phyloP scores from a whole-genome alignment of 495 filamentous ascomycete species.

The Aspergillus taichungensis region DNA sequence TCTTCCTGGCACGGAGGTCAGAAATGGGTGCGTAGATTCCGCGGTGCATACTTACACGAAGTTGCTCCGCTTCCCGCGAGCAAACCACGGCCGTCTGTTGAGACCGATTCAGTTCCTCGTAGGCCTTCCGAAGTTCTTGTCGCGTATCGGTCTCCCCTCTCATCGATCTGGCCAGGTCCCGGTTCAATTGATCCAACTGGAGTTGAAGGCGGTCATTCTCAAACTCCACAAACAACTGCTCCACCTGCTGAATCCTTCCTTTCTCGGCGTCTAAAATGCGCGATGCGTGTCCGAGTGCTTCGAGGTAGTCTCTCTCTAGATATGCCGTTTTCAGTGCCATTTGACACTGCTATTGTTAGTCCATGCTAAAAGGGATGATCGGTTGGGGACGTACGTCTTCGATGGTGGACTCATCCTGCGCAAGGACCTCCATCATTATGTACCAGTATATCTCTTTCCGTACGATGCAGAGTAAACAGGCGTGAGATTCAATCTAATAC shows the following conservation, averaged over 20 bases:
- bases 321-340: constrained; percentile 36
- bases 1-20: constrained; percentile 46
- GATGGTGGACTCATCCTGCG: neutral
- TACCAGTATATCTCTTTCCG: too few species aligned
- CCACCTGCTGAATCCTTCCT: constrained; percentile 52
- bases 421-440: too few species aligned
- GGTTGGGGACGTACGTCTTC: neutral
- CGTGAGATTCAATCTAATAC: too few species aligned
- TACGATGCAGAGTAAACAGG: too few species aligned
- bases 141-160: constrained; percentile 46
- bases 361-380: neutral
- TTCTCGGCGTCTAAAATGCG: constrained; percentile 60
- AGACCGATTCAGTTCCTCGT: constrained; percentile 45
- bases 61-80: constrained; percentile 52
- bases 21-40: neutral
- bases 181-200: constrained; percentile 47
- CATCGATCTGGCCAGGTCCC: constrained; percentile 40
- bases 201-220: constrained; percentile 59
- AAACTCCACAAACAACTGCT: constrained; percentile 58
- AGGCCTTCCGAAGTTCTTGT: constrained; percentile 45
- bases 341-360: constrained; percentile 24
- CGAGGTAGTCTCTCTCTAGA: constrained; percentile 61
- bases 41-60: constrained; percentile 47
- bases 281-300: constrained; percentile 45
- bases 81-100: constrained; percentile 49